Base-by-base conservation (phyloP, 192 early-diverging fungal genomes). In the Entomortierella chlamydospora region DNA sequence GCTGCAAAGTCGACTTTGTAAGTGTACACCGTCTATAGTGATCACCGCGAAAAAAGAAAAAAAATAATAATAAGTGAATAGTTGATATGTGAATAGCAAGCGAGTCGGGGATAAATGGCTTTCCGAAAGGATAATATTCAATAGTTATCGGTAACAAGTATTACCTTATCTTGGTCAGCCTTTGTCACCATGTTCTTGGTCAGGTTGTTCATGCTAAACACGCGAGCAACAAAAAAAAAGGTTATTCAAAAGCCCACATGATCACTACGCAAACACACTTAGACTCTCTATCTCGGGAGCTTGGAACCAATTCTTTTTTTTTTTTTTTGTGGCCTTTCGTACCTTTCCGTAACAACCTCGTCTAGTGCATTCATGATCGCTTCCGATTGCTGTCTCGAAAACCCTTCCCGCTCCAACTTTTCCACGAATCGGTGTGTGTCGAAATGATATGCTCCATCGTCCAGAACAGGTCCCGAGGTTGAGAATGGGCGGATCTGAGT, bases 1-100 rank as follows among this genome's bases (percentile, higher is more conserved):
- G 94, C 93, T 17, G 93, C 91, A 57, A 98, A 95, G 68, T 96
- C 95, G 25, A 95, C 93, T 74, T 93, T 95, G 73, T 93, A 93
- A 68, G 91, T 92, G 73, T 96, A 95, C 17, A 95, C 83, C 1
- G 90, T 88, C 89, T 91, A 59, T n/a, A n/a, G 17, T 42, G 28
- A 26, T 23, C 11, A 61, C 12, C 43, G 2, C 29, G 54, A 15
- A 56, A 26, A 42, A 42, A 52, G 31, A 50, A 22, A n/a, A 25
- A 31, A 1, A 23, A 33, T 9, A 23, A 64, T 12, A 63, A 51
- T 30, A 39, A 22, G n/a, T n/a, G n/a, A n/a, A n/a, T n/a, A n/a
- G n/a, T n/a, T n/a, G n/a, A 13, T 33, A 57, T 26, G 37, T 34
- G 7, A 57, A 20, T 33, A 34, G 22, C 18, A 57, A 57, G 11